Evolutionary conservation across 2,329 filamentous ascomycete species (phyloP).

Genomic region (Colletotrichum melonis): DNA sequence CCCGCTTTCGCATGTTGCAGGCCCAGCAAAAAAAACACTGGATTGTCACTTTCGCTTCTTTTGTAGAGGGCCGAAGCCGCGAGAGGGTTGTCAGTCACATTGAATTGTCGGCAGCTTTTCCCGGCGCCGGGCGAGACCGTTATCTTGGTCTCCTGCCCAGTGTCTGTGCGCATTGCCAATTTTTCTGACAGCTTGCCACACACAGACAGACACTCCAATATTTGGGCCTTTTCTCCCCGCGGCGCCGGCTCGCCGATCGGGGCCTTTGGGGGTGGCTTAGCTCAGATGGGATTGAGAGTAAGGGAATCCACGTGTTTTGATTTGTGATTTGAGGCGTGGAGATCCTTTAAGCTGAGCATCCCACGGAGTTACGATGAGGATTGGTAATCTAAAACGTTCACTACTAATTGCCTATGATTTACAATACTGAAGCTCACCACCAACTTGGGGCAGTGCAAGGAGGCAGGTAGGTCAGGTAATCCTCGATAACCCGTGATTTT

Average conservation of each 20-base stretch:
- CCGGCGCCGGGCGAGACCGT: not conserved
- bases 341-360: not conserved
- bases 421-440: not conserved
- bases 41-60: slow-evolving; percentile 2
- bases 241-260: not conserved
- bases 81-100: not conserved
- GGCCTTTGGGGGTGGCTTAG: not conserved
- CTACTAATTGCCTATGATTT: not conserved
- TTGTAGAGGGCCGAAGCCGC: slow-evolving; percentile 8
- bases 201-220: too few species aligned
- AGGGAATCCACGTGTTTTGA: not conserved
- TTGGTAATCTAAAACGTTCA: not conserved
- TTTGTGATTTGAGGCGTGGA: not conserved
- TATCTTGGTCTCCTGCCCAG: not conserved
- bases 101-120: not conserved
- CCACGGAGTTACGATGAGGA: not conserved
- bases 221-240: too few species aligned
- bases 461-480: not conserved
- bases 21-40: not conserved
- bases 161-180: not conserved
- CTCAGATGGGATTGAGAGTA: not conserved
- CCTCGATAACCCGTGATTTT: not conserved
- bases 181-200: not conserved
- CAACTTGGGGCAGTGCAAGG: not conserved
- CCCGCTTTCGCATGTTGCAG: not conserved